These are phyloP conservation scores for Lecanicillium sp. DNA, from an alignment of 2,329 filamentous ascomycete genomes.

Conservation along the genomic window DNA sequence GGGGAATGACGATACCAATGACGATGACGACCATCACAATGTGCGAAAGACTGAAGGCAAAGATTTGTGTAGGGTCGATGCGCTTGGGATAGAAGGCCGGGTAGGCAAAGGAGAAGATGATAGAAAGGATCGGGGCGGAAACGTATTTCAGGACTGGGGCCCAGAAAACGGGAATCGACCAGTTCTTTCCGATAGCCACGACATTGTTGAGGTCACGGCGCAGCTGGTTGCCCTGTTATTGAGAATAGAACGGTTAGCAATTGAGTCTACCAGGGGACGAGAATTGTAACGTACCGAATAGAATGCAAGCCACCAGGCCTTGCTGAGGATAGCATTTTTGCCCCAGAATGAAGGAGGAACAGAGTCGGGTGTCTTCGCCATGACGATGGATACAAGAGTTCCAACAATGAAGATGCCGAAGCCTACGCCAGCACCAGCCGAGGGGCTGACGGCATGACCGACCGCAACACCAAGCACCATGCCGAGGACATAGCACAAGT, in stretches of 20 bases:
- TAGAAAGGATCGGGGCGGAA: constrained; percentile 33
- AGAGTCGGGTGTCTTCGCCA: constrained; percentile 30
- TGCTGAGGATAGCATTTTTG: constrained; percentile 24
- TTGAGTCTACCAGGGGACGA: fast-evolving
- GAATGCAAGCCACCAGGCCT: constrained; percentile 42
- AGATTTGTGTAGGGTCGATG: constrained; percentile 33
- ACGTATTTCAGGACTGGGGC: constrained; percentile 36
- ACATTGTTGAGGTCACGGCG: constrained; percentile 41
- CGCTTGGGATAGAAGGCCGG: constrained; percentile 29
- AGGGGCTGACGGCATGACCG: constrained; percentile 32
- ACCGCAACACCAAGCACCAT: constrained; percentile 39
- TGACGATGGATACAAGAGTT: constrained; percentile 22
- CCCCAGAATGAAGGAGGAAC: constrained; percentile 35
- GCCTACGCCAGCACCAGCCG: constrained; percentile 37
- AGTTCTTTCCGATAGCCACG: constrained; percentile 39
- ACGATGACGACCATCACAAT: constrained; percentile 32
- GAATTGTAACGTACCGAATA: constrained; percentile 37
- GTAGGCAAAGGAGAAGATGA: constrained; percentile 40
- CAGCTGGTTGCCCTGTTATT: constrained; percentile 41
- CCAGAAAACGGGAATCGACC: constrained; percentile 40
- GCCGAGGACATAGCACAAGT: constrained; percentile 38
- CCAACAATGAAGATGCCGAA: constrained; percentile 39
- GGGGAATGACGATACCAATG: constrained; percentile 35
- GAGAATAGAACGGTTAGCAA: constrained; percentile 4
- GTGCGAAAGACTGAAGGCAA: constrained; percentile 32